Conservation (phyloP, 2,329 filamentous ascomycete genomes). For the Colletotrichum sp. region DNA sequence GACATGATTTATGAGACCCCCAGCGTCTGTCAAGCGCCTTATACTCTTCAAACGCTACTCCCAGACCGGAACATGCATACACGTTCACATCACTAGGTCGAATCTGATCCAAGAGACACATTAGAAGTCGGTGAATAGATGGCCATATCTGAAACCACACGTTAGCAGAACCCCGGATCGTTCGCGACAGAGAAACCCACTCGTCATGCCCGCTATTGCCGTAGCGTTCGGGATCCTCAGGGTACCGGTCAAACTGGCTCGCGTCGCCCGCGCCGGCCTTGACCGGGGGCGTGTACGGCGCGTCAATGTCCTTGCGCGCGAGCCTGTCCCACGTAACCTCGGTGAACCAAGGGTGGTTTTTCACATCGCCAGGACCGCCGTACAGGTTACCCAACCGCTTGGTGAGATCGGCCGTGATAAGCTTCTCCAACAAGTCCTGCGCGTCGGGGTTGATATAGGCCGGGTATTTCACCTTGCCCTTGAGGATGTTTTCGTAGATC, state of each 20-base stretch:
- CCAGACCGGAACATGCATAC: not conserved
- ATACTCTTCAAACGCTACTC: slow-evolving; percentile 12
- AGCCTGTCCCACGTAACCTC: slow-evolving; percentile 98
- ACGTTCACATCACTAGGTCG: not conserved
- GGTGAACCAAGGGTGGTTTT: slow-evolving; percentile 93
- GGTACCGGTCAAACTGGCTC: slow-evolving; percentile 97
- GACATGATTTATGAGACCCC: slow-evolving; percentile 5
- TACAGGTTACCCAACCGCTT: slow-evolving; percentile 95
- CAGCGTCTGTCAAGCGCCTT: not conserved
- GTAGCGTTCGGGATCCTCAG: slow-evolving; percentile 94
- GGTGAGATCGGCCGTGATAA: slow-evolving; percentile 94
- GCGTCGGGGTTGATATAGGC: slow-evolving; percentile 94
- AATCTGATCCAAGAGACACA: not conserved
- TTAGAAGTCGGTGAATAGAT: slow-evolving; percentile 79
- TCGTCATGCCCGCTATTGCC: slow-evolving; percentile 79
- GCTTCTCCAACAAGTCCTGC: slow-evolving; percentile 86
- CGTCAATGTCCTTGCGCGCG: slow-evolving; percentile 95
- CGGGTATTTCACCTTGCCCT: slow-evolving; percentile 94
- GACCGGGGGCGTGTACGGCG: slow-evolving; percentile 95
- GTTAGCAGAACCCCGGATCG: not conserved
- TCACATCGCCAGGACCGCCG: slow-evolving; percentile 88
- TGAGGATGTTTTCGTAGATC: slow-evolving; percentile 99
- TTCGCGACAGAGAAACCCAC: slow-evolving; percentile 62
- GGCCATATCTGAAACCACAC: slow-evolving; percentile 62
- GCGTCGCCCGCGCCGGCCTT: slow-evolving; percentile 93